These are phyloP conservation scores for Nidula microcarpa DNA, from an alignment of 768 basidiomycete genomes.

Conservation along the genomic window DNA sequence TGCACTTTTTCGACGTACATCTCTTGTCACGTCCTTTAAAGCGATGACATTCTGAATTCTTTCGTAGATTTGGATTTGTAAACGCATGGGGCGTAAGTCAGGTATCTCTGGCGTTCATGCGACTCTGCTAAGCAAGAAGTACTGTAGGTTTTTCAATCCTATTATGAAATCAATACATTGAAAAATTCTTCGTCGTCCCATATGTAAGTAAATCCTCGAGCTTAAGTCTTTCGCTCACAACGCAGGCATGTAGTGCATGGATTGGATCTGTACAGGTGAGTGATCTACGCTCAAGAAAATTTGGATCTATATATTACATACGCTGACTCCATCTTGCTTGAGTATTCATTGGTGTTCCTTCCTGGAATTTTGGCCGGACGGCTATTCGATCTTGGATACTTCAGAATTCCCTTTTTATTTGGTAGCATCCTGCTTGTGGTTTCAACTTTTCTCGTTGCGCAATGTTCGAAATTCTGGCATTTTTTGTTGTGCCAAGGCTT, in stretches of 20 bases:
- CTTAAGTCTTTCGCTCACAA: background rate
- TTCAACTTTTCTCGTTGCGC: conserved; percentile 49
- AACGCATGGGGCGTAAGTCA: conserved; percentile 55
- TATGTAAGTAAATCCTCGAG: conserved; percentile 35
- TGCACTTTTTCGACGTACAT: conserved; percentile 37
- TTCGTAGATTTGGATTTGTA: conserved; percentile 45
- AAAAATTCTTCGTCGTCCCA: conserved; percentile 39
- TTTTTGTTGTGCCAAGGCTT: conserved; percentile 63
- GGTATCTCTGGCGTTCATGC: background rate
- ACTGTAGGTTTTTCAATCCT: conserved; percentile 53
- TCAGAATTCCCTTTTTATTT: conserved; percentile 40
- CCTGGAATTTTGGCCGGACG: conserved; percentile 51
- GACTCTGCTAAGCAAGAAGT: background rate
- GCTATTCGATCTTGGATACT: conserved; percentile 59
- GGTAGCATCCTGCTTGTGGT: conserved; percentile 43
- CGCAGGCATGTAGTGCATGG: conserved; percentile 19
- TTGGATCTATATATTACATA: background rate
- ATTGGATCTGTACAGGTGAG: conserved; percentile 24
- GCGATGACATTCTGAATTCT: background rate
- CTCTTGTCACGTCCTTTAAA: background rate
- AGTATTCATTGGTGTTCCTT: conserved; percentile 49
- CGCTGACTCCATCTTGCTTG: background rate
- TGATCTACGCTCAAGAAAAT: background rate
- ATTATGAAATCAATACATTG: conserved; percentile 49
- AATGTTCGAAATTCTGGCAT: conserved; percentile 65